phyloP scores from a whole-genome alignment of 164 flowering plant genomes.

The Taxillus chinensis region DNA sequence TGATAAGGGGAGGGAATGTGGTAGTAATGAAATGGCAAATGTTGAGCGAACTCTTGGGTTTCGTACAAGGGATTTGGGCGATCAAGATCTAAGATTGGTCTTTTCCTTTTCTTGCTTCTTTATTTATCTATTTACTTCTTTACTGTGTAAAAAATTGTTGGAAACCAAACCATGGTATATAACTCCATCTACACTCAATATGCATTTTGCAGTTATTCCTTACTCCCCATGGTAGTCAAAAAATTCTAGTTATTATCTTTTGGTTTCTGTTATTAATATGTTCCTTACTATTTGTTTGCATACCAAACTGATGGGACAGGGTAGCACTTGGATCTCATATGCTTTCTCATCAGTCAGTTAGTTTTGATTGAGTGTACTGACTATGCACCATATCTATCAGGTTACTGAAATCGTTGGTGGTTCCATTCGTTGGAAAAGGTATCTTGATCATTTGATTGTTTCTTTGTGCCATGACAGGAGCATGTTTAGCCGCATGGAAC shows the following conservation, averaged over 20 bases:
- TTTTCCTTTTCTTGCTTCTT: constrained; percentile 4
- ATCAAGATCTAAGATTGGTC: constrained; percentile 82
- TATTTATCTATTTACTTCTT: background rate
- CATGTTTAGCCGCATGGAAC: constrained; percentile 62
- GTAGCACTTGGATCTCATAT: too few relatives aligned
- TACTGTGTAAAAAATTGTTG: background rate
- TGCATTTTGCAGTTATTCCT: too few relatives aligned
- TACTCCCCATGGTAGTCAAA: too few relatives aligned
- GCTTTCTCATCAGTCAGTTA: too few relatives aligned
- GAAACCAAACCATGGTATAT: background rate
- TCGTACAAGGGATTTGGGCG: constrained; percentile 63
- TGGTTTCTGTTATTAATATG: too few relatives aligned
- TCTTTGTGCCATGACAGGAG: constrained; percentile 56
- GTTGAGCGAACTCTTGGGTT: constrained; percentile 84
- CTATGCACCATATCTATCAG: constrained; percentile 18
- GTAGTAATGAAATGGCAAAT: constrained; percentile 79
- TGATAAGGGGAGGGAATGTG: constrained; percentile 74
- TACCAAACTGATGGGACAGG: too few relatives aligned
- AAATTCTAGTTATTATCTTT: too few relatives aligned
- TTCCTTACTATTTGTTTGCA: too few relatives aligned
- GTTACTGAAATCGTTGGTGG: constrained; percentile 93
- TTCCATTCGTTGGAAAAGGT: constrained; percentile 84
- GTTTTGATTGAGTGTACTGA: background rate
- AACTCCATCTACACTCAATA: too few relatives aligned
- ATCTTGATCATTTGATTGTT: constrained; percentile 70